phyloP scores from a whole-genome alignment of 352 stramenopile genomes.

The Phytophthora litchii region DNA sequence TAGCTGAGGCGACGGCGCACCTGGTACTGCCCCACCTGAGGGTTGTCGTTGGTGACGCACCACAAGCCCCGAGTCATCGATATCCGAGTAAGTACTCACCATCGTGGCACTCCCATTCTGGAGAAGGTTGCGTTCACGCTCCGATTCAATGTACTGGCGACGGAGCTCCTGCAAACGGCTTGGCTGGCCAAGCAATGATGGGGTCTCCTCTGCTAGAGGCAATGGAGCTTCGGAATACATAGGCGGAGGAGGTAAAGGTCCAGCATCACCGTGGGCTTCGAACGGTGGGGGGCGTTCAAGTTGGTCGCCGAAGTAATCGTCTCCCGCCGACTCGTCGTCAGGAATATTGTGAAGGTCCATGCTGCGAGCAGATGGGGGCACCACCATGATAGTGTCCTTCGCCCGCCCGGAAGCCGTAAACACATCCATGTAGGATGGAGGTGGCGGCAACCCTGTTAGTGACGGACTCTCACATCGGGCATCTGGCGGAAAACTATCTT shows the following conservation, averaged over 20 bases:
- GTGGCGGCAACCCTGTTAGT: slow-evolving; percentile 41
- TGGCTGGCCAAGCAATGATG: slow-evolving; percentile 28
- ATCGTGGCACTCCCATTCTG: slow-evolving; percentile 36
- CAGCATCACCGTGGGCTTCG: slow-evolving; percentile 27
- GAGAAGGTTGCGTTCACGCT: slow-evolving; percentile 61
- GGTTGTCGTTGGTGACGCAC: slow-evolving; percentile 35
- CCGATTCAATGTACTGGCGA: slow-evolving; percentile 71
- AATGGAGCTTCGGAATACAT: slow-evolving; percentile 19
- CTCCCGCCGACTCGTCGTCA: slow-evolving; percentile 27
- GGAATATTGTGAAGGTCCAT: slow-evolving; percentile 31
- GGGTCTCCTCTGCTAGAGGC: slow-evolving; percentile 19
- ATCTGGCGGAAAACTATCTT: slow-evolving; percentile 42
- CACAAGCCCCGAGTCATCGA: slow-evolving; percentile 74
- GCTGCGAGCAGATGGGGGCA: slow-evolving; percentile 26
- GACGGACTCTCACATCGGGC: slow-evolving; percentile 30
- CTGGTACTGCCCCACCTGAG: slow-evolving; percentile 6
- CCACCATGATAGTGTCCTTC: slow-evolving; percentile 22
- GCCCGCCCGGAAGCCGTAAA: slow-evolving; percentile 51
- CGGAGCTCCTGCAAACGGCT: slow-evolving; percentile 61
- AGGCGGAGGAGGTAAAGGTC: slow-evolving; percentile 19
- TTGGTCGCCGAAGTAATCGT: slow-evolving; percentile 24
- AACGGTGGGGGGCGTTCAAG: slow-evolving; percentile 37
- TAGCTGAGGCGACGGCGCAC: slow-evolving; percentile 26
- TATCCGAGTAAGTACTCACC: slow-evolving; percentile 68
- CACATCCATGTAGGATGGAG: slow-evolving; percentile 58